Evolutionary conservation across 2,329 filamentous ascomycete genomes (phyloP), one percentile per base, ranked within the genome.

Genomic region (Samsoniella hepiali): DNA sequence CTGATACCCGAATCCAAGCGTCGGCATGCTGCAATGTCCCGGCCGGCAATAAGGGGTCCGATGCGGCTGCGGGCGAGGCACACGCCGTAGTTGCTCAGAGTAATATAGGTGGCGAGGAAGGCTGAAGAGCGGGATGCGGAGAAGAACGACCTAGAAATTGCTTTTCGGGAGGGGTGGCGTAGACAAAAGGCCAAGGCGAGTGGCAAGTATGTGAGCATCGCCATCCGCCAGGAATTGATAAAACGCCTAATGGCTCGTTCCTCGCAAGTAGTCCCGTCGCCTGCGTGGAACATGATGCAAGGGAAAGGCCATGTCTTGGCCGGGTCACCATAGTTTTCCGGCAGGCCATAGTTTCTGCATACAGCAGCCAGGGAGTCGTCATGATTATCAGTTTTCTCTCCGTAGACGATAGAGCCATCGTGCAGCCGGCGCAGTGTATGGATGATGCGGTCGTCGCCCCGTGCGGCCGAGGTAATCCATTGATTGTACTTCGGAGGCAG

Each of bases 281-380:
- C 89, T 86, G 91, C 91, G 76, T 96, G 92, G 3, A 95, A 90
- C 67, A 96, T 80, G 73, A 92, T 87, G 75, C 92, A 96, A 1
- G 91, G 91, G 64, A 94, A 89, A 0, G 91, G 92, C 10, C 88
- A 76, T 0, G 87, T 84, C 63, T 81, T 79, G n/a, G 82, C 80
- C 1, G 91, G 91, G 73, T 96, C 88, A 22, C 90, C 91, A 84
- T 88, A 92, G 62, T 78, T 77, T n/a, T 80, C 70, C 0, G 91
- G 91, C 79, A 87, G 85, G 34, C 78, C 78, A 74, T 89, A 88
- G 68, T 95, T 89, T 65, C 76, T 78, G 72, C 89, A 93, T 87
- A 96, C 90, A 64, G 81, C 79, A 67, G 86, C 81, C 0, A 96
- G 82, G 8, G 95, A 79, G 11, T 81, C 76, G 1, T 87, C 86